Evolutionary conservation across 306 rosid species (phyloP).

Genomic region (Castanopsis chinensis): DNA sequence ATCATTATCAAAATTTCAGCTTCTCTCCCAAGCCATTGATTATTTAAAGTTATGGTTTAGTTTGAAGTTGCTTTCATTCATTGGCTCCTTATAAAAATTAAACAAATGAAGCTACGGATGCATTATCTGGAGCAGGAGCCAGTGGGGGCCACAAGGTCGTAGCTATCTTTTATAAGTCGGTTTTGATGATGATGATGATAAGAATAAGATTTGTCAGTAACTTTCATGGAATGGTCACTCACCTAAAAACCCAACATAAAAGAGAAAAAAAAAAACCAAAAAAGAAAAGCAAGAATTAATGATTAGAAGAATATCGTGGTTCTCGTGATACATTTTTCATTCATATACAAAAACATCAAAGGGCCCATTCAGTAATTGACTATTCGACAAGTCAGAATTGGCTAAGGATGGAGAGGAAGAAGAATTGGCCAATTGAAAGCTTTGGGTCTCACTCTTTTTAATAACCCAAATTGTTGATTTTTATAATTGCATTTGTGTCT

Average conservation of each 20-base stretch:
- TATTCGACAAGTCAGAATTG: background rate
- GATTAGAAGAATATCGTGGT: slow-evolving; percentile 3
- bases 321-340: slow-evolving; percentile 1
- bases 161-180: background rate
- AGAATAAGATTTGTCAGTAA: background rate
- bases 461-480: background rate
- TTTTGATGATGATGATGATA: background rate
- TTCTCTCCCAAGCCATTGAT: too few species aligned
- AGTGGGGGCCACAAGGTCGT: background rate
- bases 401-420: background rate
- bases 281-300: background rate
- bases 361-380: slow-evolving; percentile 3
- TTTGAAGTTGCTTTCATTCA: background rate
- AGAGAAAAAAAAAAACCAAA: background rate
- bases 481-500: background rate
- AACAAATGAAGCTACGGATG: background rate
- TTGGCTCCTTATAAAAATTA: background rate
- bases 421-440: too few species aligned
- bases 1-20: too few species aligned
- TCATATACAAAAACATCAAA: background rate
- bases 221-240: background rate
- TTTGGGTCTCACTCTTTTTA: background rate
- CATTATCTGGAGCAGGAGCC: background rate
- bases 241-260: background rate
- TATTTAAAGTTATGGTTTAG: too few species aligned